Evolutionary conservation across 1,284 basidiomycete genomes (phyloP), one percentile per base, ranked within the genome.

Genomic region (Rhodotorula sp.): DNA sequence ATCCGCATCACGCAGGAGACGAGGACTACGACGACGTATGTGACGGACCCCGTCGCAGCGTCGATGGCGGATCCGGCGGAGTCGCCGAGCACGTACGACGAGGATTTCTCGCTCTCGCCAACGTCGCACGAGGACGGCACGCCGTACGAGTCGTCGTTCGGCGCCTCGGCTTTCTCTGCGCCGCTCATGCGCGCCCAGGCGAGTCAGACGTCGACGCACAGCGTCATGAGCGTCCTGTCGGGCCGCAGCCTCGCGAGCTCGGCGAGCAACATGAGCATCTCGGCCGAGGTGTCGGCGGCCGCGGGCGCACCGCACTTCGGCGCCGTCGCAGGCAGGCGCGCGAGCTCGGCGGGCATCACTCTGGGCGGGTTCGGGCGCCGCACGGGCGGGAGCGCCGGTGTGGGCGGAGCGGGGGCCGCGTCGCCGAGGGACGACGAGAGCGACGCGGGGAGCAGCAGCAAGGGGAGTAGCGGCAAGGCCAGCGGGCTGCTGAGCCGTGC

Each of bases 1-100:
- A 56, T 72, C 23, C 70, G 63, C 17, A 68, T 72, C 59, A 68
- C 54, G 14, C 70, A 72, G 34, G 66, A 72, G 54, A 68, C 70
- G 44, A 68, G 64, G 14, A 66, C 59, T 4, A 68, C 70, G 19
- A 54, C 64, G 3, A 27, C 55, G 9, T 65, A 66, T 63, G 44
- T 55, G 10, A n/a, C 63, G 1, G 59, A 68, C 9, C 34, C 55
- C 21, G 42, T 12, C 4, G 34, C 42, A 7, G 41, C 46, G 9
- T 17, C 58, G 14, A 34, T 21, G 7, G 44, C 44, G 27, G 1
- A 41, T 53, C 55, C 27, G 57, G 34, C 10, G 50, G 42, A 45
- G 49, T 49, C 52, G 46, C 57, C 17, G 45, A 50, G 8, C 25
- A 14, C 34, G 44, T 50, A 4, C 52, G 50, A 48, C 16, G 55